phyloP scores from a whole-genome alignment of 2,329 filamentous ascomycete genomes.

The Cercospora berteroae region DNA sequence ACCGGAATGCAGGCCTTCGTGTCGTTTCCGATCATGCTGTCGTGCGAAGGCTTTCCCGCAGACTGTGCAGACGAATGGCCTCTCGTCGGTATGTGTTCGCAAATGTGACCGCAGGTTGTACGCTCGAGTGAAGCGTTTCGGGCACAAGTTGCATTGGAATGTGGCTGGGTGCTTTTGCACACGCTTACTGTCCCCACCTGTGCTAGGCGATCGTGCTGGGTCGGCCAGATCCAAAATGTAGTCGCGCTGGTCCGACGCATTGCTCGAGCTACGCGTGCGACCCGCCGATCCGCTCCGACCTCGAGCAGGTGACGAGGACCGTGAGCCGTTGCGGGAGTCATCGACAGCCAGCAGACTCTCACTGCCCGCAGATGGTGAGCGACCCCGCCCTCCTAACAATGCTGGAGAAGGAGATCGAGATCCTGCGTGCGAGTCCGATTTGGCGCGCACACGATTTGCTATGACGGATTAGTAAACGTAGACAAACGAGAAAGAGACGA shows the following conservation, averaged over 20 bases:
- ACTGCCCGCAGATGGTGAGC: slow-evolving; percentile 36
- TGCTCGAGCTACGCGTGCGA: slow-evolving; percentile 52
- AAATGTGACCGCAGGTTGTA: slow-evolving; percentile 96
- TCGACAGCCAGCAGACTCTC: slow-evolving; percentile 46
- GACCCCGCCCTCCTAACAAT: slow-evolving; percentile 31
- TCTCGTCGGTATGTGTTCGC: slow-evolving; percentile 93
- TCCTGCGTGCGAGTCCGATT: slow-evolving; percentile 60
- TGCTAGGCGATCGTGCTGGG: slow-evolving; percentile 72
- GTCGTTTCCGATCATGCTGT: slow-evolving; percentile 94
- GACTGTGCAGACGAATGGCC: slow-evolving; percentile 94
- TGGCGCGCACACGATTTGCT: slow-evolving; percentile 54
- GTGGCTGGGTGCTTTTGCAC: slow-evolving; percentile 96
- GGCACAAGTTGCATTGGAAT: slow-evolving; percentile 90
- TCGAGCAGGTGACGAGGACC: slow-evolving; percentile 44
- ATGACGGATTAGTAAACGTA: neutral
- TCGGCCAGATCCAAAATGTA: slow-evolving; percentile 91
- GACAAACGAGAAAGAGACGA: neutral
- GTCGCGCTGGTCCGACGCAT: slow-evolving; percentile 59
- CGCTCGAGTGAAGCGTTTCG: slow-evolving; percentile 91
- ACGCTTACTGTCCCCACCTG: slow-evolving; percentile 65
- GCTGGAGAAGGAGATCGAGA: slow-evolving; percentile 47
- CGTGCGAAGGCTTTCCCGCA: slow-evolving; percentile 96
- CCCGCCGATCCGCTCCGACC: slow-evolving; percentile 35
- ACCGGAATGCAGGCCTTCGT: slow-evolving; percentile 91
- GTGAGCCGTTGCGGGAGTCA: slow-evolving; percentile 38